Percentiles rank a stretch among this genome's conserved stretches.
These are phyloP conservation scores for Blastobotrys petasosporus DNA, from an alignment of 1,139 yeast species.

Conservation along the genomic window DNA sequence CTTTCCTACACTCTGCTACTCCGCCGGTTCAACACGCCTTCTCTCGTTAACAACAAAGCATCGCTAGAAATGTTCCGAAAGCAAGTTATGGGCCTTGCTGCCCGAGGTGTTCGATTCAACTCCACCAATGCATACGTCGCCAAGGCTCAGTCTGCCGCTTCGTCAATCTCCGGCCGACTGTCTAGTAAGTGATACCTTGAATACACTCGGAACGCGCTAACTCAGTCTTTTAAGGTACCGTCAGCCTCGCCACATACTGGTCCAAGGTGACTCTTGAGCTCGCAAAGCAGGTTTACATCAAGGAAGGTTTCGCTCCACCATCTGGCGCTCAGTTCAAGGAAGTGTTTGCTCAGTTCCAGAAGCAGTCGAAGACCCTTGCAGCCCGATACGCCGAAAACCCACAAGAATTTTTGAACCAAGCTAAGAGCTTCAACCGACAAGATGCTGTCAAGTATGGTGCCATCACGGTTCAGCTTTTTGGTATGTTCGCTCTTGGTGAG, in stretches of 20 bases:
- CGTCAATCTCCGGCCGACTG: conserved; percentile 46
- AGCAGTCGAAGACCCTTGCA: conserved; percentile 46
- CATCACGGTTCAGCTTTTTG: conserved; percentile 76
- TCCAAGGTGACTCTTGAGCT: conserved; percentile 83
- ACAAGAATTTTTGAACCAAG: conserved; percentile 27
- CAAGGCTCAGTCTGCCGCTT: conserved; percentile 37
- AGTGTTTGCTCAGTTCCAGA: conserved; percentile 56
- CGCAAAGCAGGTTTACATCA: conserved; percentile 81
- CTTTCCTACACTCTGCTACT: no score
- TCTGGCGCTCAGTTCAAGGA: conserved; percentile 68
- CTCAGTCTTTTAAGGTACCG: conserved; percentile 13
- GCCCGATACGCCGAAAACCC: conserved; percentile 32
- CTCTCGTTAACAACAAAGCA: no score
- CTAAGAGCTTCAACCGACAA: conserved; percentile 50
- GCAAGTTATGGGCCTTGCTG: conserved; percentile 14
- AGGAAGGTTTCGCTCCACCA: conserved; percentile 94
- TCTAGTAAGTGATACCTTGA: conserved; percentile 31
- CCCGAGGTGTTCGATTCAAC: conserved; percentile 37
- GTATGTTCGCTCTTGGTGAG: conserved; percentile 93
- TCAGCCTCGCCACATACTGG: conserved; percentile 55
- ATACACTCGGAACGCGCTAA: not conserved
- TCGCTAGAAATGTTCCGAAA: conserved; percentile 8
- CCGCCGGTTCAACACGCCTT: no score
- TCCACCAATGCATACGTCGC: conserved; percentile 35
- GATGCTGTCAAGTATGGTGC: conserved; percentile 64